Percentiles rank a stretch among this genome's conserved stretches.
phyloP scores from a whole-genome alignment of 148 eudicot species.

The Spergularia bocconei region DNA sequence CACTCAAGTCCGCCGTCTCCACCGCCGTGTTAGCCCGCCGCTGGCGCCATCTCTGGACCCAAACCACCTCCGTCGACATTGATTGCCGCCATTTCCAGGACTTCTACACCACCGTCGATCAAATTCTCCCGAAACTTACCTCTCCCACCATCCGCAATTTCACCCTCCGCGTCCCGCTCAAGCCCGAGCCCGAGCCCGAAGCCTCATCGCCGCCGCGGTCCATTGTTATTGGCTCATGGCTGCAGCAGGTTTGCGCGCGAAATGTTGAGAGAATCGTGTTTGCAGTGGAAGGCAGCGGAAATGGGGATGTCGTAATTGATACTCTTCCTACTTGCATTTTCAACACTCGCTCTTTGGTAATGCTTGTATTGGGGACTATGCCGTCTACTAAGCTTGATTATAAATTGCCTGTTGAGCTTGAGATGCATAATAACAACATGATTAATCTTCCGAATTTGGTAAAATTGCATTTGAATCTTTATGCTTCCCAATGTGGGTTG shows the following conservation, averaged over 20 bases:
- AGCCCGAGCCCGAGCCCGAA: background rate
- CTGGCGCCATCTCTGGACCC: background rate
- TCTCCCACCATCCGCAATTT: background rate
- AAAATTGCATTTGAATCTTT: background rate
- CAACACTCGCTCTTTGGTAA: background rate
- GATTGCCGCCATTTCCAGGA: background rate
- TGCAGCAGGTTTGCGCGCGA: background rate
- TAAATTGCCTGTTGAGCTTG: background rate
- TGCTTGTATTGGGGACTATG: background rate
- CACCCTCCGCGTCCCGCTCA: background rate
- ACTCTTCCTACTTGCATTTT: background rate
- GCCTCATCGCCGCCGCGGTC: background rate
- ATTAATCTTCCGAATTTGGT: background rate
- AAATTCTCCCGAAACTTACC: background rate
- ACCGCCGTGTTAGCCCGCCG: too few species aligned
- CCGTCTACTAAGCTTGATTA: background rate
- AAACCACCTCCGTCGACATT: background rate
- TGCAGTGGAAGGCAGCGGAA: too few species aligned
- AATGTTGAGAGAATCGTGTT: background rate
- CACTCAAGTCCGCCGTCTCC: too few species aligned
- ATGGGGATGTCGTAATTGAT: background rate
- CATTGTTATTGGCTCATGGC: background rate
- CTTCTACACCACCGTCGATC: background rate
- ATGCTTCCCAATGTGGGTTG: background rate
- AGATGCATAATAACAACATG: background rate